These are phyloP conservation scores for Pythium brachiatum DNA, from an alignment of 352 stramenopile genomes.

Conservation along the genomic window DNA sequence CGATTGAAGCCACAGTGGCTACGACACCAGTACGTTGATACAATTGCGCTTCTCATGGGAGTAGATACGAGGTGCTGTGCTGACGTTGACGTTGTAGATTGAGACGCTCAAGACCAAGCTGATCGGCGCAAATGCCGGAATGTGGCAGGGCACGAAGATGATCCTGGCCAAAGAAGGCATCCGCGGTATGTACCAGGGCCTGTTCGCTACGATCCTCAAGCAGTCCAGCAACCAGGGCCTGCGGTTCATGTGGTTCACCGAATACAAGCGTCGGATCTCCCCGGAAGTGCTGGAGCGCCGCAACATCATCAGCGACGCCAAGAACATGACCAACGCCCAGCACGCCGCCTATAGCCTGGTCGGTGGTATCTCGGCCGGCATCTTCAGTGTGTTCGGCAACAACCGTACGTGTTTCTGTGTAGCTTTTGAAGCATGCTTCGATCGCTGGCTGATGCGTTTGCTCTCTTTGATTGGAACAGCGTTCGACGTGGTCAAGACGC, in stretches of 20 bases:
- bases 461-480: slow-evolving; percentile 26
- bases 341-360: slow-evolving; percentile 87
- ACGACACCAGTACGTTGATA: slow-evolving; percentile 83
- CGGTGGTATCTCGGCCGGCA: slow-evolving; percentile 95
- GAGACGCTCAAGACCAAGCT: slow-evolving; percentile 98
- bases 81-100: slow-evolving; percentile 37
- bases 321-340: slow-evolving; percentile 70
- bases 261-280: slow-evolving; percentile 87
- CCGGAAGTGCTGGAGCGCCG: slow-evolving; percentile 52
- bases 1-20: slow-evolving; percentile 89
- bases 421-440: background rate
- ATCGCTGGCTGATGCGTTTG: background rate
- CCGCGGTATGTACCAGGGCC: slow-evolving; percentile 91
- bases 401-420: slow-evolving; percentile 81
- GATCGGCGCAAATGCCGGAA: slow-evolving; percentile 94
- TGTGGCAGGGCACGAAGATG: slow-evolving; percentile 89
- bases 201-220: slow-evolving; percentile 94
- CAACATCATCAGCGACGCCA: slow-evolving; percentile 58
- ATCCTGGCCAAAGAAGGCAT: slow-evolving; percentile 92
- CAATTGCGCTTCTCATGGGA: background rate
- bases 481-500: slow-evolving; percentile 85
- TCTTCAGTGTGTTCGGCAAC: slow-evolving; percentile 96
- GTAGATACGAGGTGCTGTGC: background rate
- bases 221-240: slow-evolving; percentile 94
- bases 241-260: slow-evolving; percentile 97